phyloP scores from a whole-genome alignment of 2,329 filamentous ascomycete genomes.

The Cladorrhinum sp. region DNA sequence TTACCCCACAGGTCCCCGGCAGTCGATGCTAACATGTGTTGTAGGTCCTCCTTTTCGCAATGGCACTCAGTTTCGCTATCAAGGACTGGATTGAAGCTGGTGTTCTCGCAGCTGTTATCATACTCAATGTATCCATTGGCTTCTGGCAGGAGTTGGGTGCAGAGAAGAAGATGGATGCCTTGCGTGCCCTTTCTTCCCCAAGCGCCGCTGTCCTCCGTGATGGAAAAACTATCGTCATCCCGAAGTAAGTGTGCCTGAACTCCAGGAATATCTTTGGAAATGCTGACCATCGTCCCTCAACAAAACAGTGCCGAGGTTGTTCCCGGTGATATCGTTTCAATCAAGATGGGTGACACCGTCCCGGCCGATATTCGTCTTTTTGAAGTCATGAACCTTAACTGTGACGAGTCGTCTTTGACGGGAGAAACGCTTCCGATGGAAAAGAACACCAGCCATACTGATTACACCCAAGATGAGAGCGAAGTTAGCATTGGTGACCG shows the following conservation, averaged over 20 bases:
- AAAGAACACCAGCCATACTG: constrained; percentile 57
- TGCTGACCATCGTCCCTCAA: constrained; percentile 11
- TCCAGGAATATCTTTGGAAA: background rate
- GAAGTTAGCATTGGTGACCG: constrained; percentile 68
- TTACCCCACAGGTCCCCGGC: constrained; percentile 39
- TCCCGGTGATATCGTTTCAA: constrained; percentile 66
- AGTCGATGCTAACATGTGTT: constrained; percentile 29
- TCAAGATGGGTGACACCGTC: constrained; percentile 71
- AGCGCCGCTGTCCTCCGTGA: constrained; percentile 60
- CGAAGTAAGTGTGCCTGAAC: constrained; percentile 46
- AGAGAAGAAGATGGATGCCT: constrained; percentile 65
- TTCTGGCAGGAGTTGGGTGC: constrained; percentile 64
- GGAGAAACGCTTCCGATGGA: constrained; percentile 72
- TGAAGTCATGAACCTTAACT: constrained; percentile 74
- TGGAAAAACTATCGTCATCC: constrained; percentile 54
- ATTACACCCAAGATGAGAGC: constrained; percentile 43
- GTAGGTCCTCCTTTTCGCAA: constrained; percentile 73
- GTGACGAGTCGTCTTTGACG: constrained; percentile 74
- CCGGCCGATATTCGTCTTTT: constrained; percentile 69
- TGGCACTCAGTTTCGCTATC: constrained; percentile 68
- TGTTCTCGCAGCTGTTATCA: constrained; percentile 36
- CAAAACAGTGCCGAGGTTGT: constrained; percentile 57
- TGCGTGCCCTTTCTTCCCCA: constrained; percentile 60
- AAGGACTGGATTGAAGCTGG: constrained; percentile 41
- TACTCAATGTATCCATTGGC: constrained; percentile 67